phyloP scores from a whole-genome alignment of 2,329 filamentous ascomycete species.

The Fusarium oligoseptatum region DNA sequence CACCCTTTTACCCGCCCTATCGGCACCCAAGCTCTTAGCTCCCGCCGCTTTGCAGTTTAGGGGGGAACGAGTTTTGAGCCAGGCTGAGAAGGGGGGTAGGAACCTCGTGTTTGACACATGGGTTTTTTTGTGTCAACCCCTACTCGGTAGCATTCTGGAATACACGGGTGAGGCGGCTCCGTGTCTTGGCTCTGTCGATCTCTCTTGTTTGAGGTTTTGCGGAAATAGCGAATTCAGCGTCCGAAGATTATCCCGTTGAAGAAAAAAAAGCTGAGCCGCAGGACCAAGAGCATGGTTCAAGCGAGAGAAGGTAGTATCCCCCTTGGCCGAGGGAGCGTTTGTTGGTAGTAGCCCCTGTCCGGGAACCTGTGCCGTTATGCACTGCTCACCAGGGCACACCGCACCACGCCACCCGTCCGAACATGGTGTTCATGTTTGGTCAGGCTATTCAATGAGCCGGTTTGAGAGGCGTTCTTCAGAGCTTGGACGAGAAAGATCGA shows the following conservation, averaged over 20 bases:
- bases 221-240: not conserved
- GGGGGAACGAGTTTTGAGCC: not conserved
- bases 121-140: not conserved
- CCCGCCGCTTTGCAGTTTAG: constrained; percentile 6
- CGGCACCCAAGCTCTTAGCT: constrained; percentile 2
- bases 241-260: not conserved
- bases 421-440: not conserved
- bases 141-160: not conserved
- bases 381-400: not conserved
- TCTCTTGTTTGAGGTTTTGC: not conserved
- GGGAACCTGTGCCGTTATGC: not conserved
- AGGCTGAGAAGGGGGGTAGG: not conserved
- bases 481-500: not conserved
- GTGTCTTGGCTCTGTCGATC: constrained; percentile 1
- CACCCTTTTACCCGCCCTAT: not conserved
- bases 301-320: not conserved
- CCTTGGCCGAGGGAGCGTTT: not conserved
- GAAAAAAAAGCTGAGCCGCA: not conserved
- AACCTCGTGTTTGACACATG: not conserved
- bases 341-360: not conserved
- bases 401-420: not conserved
- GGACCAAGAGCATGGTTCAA: not conserved
- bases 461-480: not conserved
- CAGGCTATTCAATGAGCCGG: not conserved
- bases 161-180: constrained; percentile 5